phyloP scores from a whole-genome alignment of 2,329 filamentous ascomycete genomes.

The Colletotrichum sojae region DNA sequence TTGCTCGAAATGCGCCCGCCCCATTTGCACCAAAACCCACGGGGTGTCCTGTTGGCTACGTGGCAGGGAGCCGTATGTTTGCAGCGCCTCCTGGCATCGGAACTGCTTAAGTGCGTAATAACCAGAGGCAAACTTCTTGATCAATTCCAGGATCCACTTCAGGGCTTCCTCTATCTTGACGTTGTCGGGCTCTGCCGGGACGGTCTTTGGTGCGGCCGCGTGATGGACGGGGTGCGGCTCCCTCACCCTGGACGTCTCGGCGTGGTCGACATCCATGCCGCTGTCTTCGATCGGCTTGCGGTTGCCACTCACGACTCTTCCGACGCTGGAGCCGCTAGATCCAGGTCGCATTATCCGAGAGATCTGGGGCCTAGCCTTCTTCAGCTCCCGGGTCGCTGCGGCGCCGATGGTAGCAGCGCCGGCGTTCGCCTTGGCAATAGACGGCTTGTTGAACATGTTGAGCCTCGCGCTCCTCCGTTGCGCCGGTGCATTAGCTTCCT shows the following conservation, averaged over 20 bases:
- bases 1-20: constrained; percentile 92
- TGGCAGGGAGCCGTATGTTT: constrained; percentile 79
- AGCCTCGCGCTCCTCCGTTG: constrained; percentile 81
- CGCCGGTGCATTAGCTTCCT: constrained; percentile 71
- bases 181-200: constrained; percentile 63
- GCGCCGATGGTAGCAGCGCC: constrained; percentile 70
- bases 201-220: constrained; percentile 52
- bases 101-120: constrained; percentile 86
- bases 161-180: constrained; percentile 82
- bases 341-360: constrained; percentile 76
- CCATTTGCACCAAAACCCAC: constrained; percentile 93
- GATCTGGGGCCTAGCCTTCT: constrained; percentile 84
- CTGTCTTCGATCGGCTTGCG: constrained; percentile 81
- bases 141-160: constrained; percentile 82
- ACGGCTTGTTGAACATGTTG: constrained; percentile 75
- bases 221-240: constrained; percentile 55
- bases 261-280: constrained; percentile 77
- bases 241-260: constrained; percentile 67
- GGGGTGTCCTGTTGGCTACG: constrained; percentile 87
- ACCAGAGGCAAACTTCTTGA: constrained; percentile 85
- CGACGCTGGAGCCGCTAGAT: constrained; percentile 79
- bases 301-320: constrained; percentile 91
- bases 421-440: constrained; percentile 75
- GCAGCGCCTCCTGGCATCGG: constrained; percentile 82
- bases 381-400: constrained; percentile 79